Evolutionary conservation across 2,329 filamentous ascomycete species (phyloP), one percentile per base, ranked within the genome.

Genomic region (Paradendryphiella salina): DNA sequence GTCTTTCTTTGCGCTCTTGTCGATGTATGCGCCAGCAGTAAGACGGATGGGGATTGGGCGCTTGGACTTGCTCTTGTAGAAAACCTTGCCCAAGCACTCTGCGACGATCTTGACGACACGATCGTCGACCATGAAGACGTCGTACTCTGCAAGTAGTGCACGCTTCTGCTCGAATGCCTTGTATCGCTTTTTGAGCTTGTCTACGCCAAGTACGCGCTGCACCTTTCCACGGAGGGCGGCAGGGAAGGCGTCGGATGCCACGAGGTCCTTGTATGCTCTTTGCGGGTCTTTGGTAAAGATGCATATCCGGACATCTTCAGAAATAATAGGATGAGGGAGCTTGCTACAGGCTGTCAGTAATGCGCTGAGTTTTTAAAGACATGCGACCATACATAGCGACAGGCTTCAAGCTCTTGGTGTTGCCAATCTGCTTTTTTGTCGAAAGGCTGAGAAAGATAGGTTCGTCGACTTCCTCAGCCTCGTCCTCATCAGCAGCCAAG

Each of bases 61-160:
- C 81, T 97, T 97, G 57, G 77, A 76, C 13, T 87, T 89, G 49
- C 78, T 82, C 78, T 91, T 88, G 82, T 94, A 97, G 74, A 99
- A 97, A 1, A 87, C 87, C 79, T 96, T 97, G 64, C 93, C 94
- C 10, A 99, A 84, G 2, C 86, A 79, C 59, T 84, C 82, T 49
- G 92, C 90, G 52, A 97, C 81, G 53, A 82, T 79, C 51, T 82
- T 83, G 56, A 85, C 77, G 47, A 99, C 88, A 40, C 94, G 82
- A 69, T 96, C 89, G 72, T 99, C 94, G 44, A 89, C 93, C 50
- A 99, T 81, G 78, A 99, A 97, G 49, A 97, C 78, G 71, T 97
- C 94, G 74, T 96, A 90, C 73, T 96, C 90, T 36, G 85, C 79
- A 56, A 87, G 83, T 29, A 99, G 82, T 73, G 94, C 90, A 59